phyloP scores from a whole-genome alignment of 73 alveolate species.

The Diophrys appendiculata region DNA sequence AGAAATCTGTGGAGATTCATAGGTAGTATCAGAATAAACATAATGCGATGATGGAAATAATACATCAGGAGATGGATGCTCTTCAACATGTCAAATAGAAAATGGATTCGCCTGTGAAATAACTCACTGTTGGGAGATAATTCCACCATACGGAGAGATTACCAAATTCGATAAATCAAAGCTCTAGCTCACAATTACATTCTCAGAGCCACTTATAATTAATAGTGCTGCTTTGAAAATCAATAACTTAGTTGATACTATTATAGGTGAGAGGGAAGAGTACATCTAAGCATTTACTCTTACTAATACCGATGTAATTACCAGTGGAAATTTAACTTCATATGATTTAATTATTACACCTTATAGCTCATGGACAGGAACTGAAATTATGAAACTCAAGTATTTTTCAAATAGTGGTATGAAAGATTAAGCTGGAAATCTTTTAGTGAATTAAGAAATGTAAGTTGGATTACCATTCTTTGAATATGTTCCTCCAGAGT shows the following conservation, averaged over 20 bases:
- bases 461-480: background rate
- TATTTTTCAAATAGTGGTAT: too few relatives aligned
- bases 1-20: background rate
- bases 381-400: background rate
- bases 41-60: slow-evolving; percentile 15
- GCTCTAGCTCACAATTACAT: too few relatives aligned
- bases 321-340: background rate
- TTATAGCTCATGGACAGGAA: background rate
- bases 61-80: slow-evolving; percentile 1
- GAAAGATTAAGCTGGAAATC: background rate
- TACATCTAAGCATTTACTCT: background rate
- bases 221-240: background rate
- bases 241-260: background rate
- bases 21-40: background rate
- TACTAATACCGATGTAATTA: background rate
- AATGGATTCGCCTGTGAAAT: background rate
- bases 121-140: background rate
- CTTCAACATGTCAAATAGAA: background rate
- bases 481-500: background rate
- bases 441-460: background rate
- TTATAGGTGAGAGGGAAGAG: background rate
- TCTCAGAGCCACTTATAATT: background rate
- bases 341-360: background rate
- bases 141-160: background rate
- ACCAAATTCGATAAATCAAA: background rate